Base-by-base conservation (phyloP, 2,329 filamentous ascomycete species). In the Trichoderma sp. region DNA sequence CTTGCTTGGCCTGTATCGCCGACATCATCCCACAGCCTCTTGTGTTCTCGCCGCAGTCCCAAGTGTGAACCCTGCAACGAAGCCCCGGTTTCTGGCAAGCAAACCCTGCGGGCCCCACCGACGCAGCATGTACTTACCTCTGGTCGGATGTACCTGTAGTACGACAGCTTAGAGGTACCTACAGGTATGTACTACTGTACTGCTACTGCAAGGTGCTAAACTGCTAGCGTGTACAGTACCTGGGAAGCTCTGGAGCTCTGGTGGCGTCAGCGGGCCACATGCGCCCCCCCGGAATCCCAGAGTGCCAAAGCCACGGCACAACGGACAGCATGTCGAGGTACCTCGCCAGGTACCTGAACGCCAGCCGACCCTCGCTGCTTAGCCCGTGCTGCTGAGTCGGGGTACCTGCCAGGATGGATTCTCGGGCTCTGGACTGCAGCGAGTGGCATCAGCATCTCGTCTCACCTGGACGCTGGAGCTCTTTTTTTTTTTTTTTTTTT, bases 11-110 rank as follows among this genome's bases (percentile, higher is more conserved):
- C 39, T 57, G 56, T 37, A 60, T 35, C 37, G 54, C 53, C 54
- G 64, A 67, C 56, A 67, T 67, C 64, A 67, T 67, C 56, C 54
- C 64, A 67, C 64, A 67, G 64, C 50, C 35, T 45, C 52, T 56
- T 19, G 37, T 54, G 34, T 19, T 35, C 32, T 60, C 57, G 57
- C 57, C 57, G 39, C 39, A 45, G 50, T 65, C 63, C 63, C 63
- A 65, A 64, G 60, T 29, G 19, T n/a, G 63, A 65, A 48, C 63
- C 64, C 56, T 60, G 64, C 12, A 60, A 29, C 32, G 32, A 34
- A 25, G n/a, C 52, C 59, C 42, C 48, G 15, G 32, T 52, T 35
- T 39, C 45, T 35, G 35, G 32, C 52, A 45, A 59, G 53, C 56
- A 67, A 58, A 67, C 45, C 64, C 53, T 56, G 61, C 50, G 27